Base-by-base conservation (phyloP, 305 asterid species). In the Plantago coronopus region DNA sequence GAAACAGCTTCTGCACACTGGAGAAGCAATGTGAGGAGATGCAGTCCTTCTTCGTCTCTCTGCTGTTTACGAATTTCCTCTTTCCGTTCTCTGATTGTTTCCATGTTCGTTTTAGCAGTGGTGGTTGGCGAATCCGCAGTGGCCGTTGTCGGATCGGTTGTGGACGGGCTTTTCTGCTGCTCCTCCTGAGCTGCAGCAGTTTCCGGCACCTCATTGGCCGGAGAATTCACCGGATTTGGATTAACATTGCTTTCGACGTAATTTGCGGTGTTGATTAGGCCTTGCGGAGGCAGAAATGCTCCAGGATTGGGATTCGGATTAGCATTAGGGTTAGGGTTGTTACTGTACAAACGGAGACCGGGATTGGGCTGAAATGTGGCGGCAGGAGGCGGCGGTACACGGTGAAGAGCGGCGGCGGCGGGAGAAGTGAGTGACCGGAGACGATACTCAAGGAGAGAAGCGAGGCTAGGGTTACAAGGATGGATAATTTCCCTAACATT, bases 1-100 rank as follows among this genome's bases (percentile, higher is more conserved):
- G 97, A 85, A 6, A 93, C 95, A 0, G 97, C 89, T 69, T 93
- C 98, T 0, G 98, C 98, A 20, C 97, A 93, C 48, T 87, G 96
- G n/a, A 93, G 68, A 17, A 93, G 82, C 22, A 93, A 70, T 3
- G 94, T 87, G 20, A 93, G 68, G 42, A 93, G 83, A 72, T 83
- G 94, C 0, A 93, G 78, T 12, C 98, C 98, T 65, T 93, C 82
- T 63, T 93, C 95, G 54, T 93, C 97, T 61, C 86, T 80, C 63
- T 82, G 83, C 45, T 82, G 83, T 48, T 84, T 88, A 16, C 72
- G 73, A 5, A 74, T 54, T 60, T 80, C 94, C 38, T 83, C 82
- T 50, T 83, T 83, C 57, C 76, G 72, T 50, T 74, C 81, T 47
- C 75, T 48, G 15, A 63, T 64, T 14, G 61, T 11, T 55, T 59